Evolutionary conservation across 257 asterid genomes (phyloP).

Genomic region (Solanum appendiculatum): DNA sequence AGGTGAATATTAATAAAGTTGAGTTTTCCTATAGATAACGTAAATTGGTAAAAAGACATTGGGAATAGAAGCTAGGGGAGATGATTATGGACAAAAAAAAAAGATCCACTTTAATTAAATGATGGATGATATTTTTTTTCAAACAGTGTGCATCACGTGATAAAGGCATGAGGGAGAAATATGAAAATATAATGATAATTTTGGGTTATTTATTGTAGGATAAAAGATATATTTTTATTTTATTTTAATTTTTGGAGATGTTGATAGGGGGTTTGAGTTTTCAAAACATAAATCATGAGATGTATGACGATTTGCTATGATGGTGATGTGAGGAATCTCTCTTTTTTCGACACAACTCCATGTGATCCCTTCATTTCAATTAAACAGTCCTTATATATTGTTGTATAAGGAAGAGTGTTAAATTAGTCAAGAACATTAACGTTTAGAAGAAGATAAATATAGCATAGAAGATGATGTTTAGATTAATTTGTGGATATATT

Average conservation of each 20-base stretch:
- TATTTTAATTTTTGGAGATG: background rate
- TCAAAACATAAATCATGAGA: conserved; percentile 44
- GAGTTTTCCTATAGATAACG: background rate
- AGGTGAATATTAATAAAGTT: background rate
- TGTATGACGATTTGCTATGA: conserved; percentile 24
- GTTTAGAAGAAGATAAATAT: background rate
- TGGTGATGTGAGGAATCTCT: conserved; percentile 10
- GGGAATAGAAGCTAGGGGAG: background rate
- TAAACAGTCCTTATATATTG: background rate
- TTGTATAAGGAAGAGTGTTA: background rate
- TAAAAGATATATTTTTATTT: background rate
- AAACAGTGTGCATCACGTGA: conserved; percentile 34
- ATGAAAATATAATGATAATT: conserved; percentile 1
- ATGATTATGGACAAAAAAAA: background rate
- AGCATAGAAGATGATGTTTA: background rate
- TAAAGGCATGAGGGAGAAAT: background rate
- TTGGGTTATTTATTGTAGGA: background rate
- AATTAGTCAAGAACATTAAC: background rate
- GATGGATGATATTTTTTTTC: background rate
- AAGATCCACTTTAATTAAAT: background rate
- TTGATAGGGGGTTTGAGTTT: conserved; percentile 9
- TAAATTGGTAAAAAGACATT: background rate
- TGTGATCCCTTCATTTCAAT: conserved; percentile 9
- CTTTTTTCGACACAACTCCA: conserved; percentile 6
- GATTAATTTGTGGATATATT: rapidly evolving